Evolutionary conservation across 371 early-diverging fungal species (phyloP).

Genomic region (Phascolomyces articulosus): DNA sequence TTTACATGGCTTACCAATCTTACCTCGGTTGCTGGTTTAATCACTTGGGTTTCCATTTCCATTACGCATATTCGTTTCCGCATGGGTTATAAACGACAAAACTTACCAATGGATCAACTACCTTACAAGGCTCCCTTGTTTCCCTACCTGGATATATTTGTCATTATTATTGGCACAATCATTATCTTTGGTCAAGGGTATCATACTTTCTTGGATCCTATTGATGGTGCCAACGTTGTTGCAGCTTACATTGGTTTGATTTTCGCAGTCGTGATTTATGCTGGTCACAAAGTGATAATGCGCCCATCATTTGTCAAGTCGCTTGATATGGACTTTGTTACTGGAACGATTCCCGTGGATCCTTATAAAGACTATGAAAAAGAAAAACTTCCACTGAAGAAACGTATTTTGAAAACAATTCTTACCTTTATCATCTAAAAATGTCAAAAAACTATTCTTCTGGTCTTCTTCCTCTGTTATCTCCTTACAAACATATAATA

Average conservation of each 20-base stretch:
- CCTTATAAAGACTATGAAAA: constrained; percentile 19
- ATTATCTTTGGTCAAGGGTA: constrained; percentile 78
- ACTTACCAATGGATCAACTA: constrained; percentile 62
- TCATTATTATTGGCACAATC: constrained; percentile 61
- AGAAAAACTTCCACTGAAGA: not conserved
- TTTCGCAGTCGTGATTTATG: constrained; percentile 54
- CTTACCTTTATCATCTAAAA: no score
- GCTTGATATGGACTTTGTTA: constrained; percentile 51
- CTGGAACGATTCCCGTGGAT: constrained; percentile 38
- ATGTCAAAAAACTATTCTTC: no score
- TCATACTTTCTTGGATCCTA: constrained; percentile 50
- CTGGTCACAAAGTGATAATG: constrained; percentile 52
- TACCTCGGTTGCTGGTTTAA: constrained; percentile 79
- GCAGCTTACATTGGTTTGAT: constrained; percentile 60
- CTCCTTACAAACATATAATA: no score
- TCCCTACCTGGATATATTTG: constrained; percentile 73
- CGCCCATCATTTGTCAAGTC: constrained; percentile 41
- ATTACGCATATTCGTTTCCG: constrained; percentile 86
- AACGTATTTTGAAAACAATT: not conserved
- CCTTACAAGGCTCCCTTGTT: constrained; percentile 77
- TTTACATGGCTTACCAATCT: constrained; percentile 77
- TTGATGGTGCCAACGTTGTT: constrained; percentile 37
- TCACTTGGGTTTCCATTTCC: constrained; percentile 83
- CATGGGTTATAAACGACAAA: constrained; percentile 77
- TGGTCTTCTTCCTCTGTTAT: no score